Base-by-base conservation (phyloP, 441 rosid genomes). In the Eruca vesicaria region DNA sequence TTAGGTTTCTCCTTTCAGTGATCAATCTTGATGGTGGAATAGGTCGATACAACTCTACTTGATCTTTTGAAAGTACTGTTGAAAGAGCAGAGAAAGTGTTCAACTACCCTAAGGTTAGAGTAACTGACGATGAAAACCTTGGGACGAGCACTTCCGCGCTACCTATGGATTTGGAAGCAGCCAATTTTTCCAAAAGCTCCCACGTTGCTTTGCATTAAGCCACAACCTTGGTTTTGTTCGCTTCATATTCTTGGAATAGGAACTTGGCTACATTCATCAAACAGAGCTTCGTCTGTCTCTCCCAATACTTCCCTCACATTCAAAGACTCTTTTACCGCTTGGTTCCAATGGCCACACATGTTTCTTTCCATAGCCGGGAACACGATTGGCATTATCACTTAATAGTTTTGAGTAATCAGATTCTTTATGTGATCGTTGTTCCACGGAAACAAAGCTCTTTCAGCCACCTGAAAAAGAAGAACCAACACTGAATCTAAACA, bases 401-500 rank as follows among this genome's bases (percentile, higher is more conserved):
- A 78, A 2, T 81, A 79, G 72, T 94, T 87, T 80, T 86, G 88
- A 10, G 79, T 88, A 65, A 91, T 87, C 79, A 90, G 62, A 77
- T 89, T 88, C 76, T 92, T 80, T 76, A 94, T 86, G 82, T 90
- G 96, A 70, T 93, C 98, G 48, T 93, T 93, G 85, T 90, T 90
- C 98, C 96, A 93, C 71, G 90, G 83, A 80, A 90, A 90, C 76
- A 94, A 69, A 11, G 97, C 92, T 9, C 96, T 87, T 75, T 94
- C 98, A 72, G 98, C 97, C n/a, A 94, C 96, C 98, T 94, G 90
- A 20, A 23, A 23, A 23, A 23, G 2, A 61, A 60, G 6, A 75
- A 52, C 7, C 9, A 50, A 58, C 41, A n/a, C n/a, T n/a, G n/a
- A n/a, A n/a, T n/a, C n/a, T n/a, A 28, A 32, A 71, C 58, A 38